Evolutionary conservation across 164 flowering plant species (phyloP).

Genomic region (Dillenia suffruticosa): DNA sequence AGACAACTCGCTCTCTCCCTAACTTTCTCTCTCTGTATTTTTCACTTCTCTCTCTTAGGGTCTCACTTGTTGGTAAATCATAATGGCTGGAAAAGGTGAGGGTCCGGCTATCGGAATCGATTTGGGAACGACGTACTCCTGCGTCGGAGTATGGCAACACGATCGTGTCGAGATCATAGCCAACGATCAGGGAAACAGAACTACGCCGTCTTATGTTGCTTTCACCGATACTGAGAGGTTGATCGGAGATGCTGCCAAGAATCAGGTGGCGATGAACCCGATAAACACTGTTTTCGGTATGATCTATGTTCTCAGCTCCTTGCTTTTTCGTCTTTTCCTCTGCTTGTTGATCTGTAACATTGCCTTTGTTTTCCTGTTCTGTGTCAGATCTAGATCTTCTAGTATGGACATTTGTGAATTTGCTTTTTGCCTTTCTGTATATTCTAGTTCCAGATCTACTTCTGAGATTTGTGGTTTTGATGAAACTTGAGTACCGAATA

Average conservation of each 20-base stretch:
- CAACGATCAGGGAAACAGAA: slow-evolving; percentile 32
- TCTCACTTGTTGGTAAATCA: background rate
- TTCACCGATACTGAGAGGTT: slow-evolving; percentile 38
- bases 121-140: slow-evolving; percentile 28
- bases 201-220: slow-evolving; percentile 4
- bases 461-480: too few relatives aligned
- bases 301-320: background rate
- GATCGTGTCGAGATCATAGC: too few relatives aligned
- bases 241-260: slow-evolving; percentile 44
- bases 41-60: background rate
- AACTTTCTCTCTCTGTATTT: slow-evolving; percentile 3
- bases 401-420: too few relatives aligned
- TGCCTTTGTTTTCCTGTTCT: too few relatives aligned
- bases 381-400: too few relatives aligned
- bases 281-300: slow-evolving; percentile 35
- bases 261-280: slow-evolving; percentile 45
- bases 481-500: too few relatives aligned
- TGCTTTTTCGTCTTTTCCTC: too few relatives aligned
- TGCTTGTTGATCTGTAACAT: too few relatives aligned
- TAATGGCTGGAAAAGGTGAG: slow-evolving; percentile 38
- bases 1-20: background rate
- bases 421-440: too few relatives aligned
- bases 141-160: too few relatives aligned
- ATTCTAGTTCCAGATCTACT: too few relatives aligned
- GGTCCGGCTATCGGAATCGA: slow-evolving; percentile 42